Base-by-base conservation (phyloP, 2,329 filamentous ascomycete genomes). In the Diplodia sapinea region DNA sequence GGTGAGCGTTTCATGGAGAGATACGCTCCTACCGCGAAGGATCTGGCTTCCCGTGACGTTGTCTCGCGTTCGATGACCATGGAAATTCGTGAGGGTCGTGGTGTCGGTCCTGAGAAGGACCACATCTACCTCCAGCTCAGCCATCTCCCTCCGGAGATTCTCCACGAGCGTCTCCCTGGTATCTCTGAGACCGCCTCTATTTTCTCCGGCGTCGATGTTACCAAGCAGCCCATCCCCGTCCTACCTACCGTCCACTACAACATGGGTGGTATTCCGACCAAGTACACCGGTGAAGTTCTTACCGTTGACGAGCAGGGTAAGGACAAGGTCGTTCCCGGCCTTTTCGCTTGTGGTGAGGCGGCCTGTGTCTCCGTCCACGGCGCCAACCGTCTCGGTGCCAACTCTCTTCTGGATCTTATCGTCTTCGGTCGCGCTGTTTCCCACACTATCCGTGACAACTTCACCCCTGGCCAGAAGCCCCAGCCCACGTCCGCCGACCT, bases 1-100 rank as follows among this genome's bases (percentile, higher is more conserved):
- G 94, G 94, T 84, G 95, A 98, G 85, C 91, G 94, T 76, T 99
- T 99, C 84, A 99, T 99, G 94, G 94, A 98, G 84, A 90, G 94
- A 78, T 99, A 99, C 79, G 94, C 94, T 52, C 94, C 94, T 69
- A 98, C 94, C 62, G 94, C 94, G 74, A 98, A 97, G 88, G 94
- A 99, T 89, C 87, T 99, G 78, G 94, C 94, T 71, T 93, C 90
- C 75, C 93, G 94, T 82, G 94, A 99, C 76, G 95, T 98, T 73
- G 94, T 98, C 72, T 97, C 93, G 70, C 91, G 95, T 79, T 96
- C 93, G 70, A 99, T 99, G 93, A 99, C 94, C 69, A 87, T 98
- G 84, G 94, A 99, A 83, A 98, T 98, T 78, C 93, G 94, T 67
- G 94, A 98, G 76, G 95, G 95, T 74, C 93, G 94, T 82, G 94